Evolutionary conservation across 2,329 filamentous ascomycete genomes (phyloP), one percentile per base, ranked within the genome.

Genomic region (Periconia digitata): DNA sequence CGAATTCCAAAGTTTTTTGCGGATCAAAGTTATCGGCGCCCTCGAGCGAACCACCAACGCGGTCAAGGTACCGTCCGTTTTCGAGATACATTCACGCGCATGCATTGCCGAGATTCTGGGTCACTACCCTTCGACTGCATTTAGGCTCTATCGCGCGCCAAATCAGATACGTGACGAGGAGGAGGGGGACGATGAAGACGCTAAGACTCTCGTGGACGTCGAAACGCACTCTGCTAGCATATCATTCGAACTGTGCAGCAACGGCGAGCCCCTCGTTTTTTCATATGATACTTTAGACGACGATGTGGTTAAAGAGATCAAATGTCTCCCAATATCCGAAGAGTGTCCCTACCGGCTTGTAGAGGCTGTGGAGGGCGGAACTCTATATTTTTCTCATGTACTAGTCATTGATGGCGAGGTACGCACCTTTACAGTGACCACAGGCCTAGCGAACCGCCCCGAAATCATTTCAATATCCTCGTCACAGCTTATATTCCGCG

Each of bases 371-470:
- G 32, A 39, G 12, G 43, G 43, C 10, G 51, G 49, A 12, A 29
- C 34, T 6, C n/a, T 29, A n/a, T 54, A 51, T 35, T 40, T 43
- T 8, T 44, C 52, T 12, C 52, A 54, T 35, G 37, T 40, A 2
- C 43, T 51, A n/a, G 18, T 47, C 22, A 46, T 49, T 17, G 40
- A 16, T 17, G 39, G 48, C 5, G 15, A 24, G 5, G 29, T 54
- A 29, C 49, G 44, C 10, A 46, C 49, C 3, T 51, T 54, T 17
- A 24, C 27, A 2, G 49, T 54, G 7, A 51, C 52, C 5, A 47
- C 46, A 17, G 6, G 18, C 13, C 18, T 16, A 22, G 29, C 39
- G 8, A 35, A 21, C 34, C 27, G 43, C 16, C 16, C 13, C 12
- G 16, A 49, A 16, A 47, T 47, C 23, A 36, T 43, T 24, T 20